Conservation (phyloP, 257 asterid species). For the Phtheirospermum japonicum region DNA sequence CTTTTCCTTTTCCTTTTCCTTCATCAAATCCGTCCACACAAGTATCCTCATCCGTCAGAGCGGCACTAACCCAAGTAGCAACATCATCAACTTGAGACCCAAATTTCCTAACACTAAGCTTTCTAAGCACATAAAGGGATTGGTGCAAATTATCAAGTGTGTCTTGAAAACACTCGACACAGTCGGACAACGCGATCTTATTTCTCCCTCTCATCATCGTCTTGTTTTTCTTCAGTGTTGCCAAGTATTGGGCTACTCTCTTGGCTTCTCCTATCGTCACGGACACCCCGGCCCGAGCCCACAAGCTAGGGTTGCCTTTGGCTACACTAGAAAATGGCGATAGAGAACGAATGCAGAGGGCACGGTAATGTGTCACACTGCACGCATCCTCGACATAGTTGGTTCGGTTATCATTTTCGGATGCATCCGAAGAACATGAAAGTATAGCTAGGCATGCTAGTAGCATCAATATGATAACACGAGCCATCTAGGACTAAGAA, state of each 20-base stretch:
- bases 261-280: conserved; percentile 60
- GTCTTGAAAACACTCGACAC: conserved; percentile 52
- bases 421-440: conserved; percentile 7
- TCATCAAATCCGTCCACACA: conserved; percentile 57
- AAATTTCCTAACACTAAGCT: conserved; percentile 36
- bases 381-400: conserved; percentile 53
- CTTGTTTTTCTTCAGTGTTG: conserved; percentile 15
- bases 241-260: conserved; percentile 31
- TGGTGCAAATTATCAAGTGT: conserved; percentile 58
- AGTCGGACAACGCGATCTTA: conserved; percentile 41
- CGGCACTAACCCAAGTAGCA: conserved; percentile 70
- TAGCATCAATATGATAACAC: conserved; percentile 5
- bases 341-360: conserved; percentile 49
- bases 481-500: not conserved
- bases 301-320: conserved; percentile 40
- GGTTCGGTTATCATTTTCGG: conserved; percentile 4
- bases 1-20: conserved; percentile 11
- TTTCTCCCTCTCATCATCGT: conserved; percentile 28
- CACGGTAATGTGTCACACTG: conserved; percentile 54
- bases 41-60: conserved; percentile 68
- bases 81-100: conserved; percentile 54
- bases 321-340: conserved; percentile 51
- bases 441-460: conserved; percentile 23
- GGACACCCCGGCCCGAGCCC: conserved; percentile 81
- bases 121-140: conserved; percentile 50